A percentile compares a stretch with the other conserved stretches of the same genome.
phyloP scores from a whole-genome alignment of 805 yeast species.

The Candida insectalens region DNA sequence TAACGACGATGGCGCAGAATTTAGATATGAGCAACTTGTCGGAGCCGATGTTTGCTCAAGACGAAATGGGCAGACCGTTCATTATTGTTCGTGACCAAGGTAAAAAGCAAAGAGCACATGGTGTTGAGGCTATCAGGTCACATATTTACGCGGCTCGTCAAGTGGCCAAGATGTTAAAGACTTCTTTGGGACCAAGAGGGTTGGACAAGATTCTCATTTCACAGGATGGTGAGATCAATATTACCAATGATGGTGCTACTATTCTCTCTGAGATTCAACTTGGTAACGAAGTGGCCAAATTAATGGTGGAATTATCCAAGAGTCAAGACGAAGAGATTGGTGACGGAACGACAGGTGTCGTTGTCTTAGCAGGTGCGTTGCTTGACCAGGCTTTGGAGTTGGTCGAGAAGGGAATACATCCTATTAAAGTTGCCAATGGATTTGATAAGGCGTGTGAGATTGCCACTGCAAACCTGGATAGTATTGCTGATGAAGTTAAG shows the following conservation, averaged over 20 bases:
- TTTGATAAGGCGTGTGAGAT: slow-evolving; percentile 94
- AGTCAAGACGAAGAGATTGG: slow-evolving; percentile 98
- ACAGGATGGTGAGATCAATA: slow-evolving; percentile 96
- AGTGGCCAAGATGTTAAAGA: slow-evolving; percentile 83
- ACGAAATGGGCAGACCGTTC: slow-evolving; percentile 98
- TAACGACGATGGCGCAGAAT: slow-evolving; percentile 5
- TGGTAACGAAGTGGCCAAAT: slow-evolving; percentile 91
- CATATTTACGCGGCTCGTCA: slow-evolving; percentile 94
- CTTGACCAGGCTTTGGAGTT: slow-evolving; percentile 90
- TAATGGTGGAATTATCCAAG: slow-evolving; percentile 84
- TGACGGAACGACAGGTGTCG: slow-evolving; percentile 99
- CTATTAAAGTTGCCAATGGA: slow-evolving; percentile 94
- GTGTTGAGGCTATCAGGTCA: slow-evolving; percentile 72
- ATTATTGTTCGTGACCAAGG: slow-evolving; percentile 84
- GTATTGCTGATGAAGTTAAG: slow-evolving; percentile 35
- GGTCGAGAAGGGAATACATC: slow-evolving; percentile 95
- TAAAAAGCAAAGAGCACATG: slow-evolving; percentile 48
- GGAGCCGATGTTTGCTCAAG: slow-evolving; percentile 97
- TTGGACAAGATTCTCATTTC: slow-evolving; percentile 89
- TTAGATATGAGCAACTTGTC: slow-evolving; percentile 82
- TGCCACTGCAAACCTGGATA: slow-evolving; percentile 71
- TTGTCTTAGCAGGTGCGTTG: slow-evolving; percentile 89
- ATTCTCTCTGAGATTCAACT: slow-evolving; percentile 92
- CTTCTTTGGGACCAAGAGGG: slow-evolving; percentile 98
- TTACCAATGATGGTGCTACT: slow-evolving; percentile 98